A percentile compares a stretch with the other conserved stretches of the same genome.
phyloP scores from a whole-genome alignment of 2,329 filamentous ascomycete species.

The Cryphonectria japonica region DNA sequence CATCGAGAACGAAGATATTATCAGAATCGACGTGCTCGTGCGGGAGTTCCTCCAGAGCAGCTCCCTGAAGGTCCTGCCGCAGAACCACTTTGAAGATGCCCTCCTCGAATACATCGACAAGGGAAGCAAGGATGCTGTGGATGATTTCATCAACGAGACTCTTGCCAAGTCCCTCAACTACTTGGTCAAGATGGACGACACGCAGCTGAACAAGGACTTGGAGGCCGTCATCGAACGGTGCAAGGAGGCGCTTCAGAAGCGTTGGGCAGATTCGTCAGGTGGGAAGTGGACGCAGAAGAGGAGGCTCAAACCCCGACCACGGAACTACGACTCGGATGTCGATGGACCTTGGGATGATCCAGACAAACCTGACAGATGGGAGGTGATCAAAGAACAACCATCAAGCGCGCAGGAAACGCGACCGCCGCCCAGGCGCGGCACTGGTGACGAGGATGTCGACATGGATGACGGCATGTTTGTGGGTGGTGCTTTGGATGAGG shows the following conservation, averaged over 20 bases:
- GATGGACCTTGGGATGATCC: conserved; percentile 86
- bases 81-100: conserved; percentile 90
- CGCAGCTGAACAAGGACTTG: conserved; percentile 68
- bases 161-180: conserved; percentile 72
- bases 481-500: conserved; percentile 44
- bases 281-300: conserved; percentile 50
- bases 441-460: conserved; percentile 54
- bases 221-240: conserved; percentile 75
- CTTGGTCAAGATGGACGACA: conserved; percentile 67
- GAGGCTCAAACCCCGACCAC: conserved; percentile 75
- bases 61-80: conserved; percentile 88
- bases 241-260: conserved; percentile 69
- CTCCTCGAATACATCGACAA: conserved; percentile 93
- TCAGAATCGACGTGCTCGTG: conserved; percentile 89
- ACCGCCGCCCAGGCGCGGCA: conserved; percentile 44
- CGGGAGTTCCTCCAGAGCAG: conserved; percentile 85
- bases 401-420: conserved; percentile 32
- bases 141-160: conserved; percentile 75
- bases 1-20: conserved; percentile 67
- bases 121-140: conserved; percentile 91
- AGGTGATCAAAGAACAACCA: conserved; percentile 17
- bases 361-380: conserved; percentile 57
- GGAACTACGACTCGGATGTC: conserved; percentile 85
- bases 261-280: conserved; percentile 65
- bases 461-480: conserved; percentile 48